Evolutionary conservation across 805 yeast species (phyloP).

Genomic region (Torulaspora franciscae): DNA sequence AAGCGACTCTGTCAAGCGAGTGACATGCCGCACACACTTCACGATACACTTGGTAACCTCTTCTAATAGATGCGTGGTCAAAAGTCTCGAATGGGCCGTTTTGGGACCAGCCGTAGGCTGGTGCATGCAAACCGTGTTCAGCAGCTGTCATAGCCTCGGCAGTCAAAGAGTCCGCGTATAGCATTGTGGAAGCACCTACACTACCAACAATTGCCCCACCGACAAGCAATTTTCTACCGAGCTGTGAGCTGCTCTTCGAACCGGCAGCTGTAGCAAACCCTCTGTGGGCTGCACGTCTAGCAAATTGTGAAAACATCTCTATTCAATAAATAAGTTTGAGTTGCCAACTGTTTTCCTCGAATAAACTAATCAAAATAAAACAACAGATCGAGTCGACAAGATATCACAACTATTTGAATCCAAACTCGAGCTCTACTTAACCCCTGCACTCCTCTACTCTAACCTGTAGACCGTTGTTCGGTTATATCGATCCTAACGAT

Average conservation of each 20-base stretch:
- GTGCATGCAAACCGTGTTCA: slow-evolving; percentile 97
- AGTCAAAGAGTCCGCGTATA: slow-evolving; percentile 77
- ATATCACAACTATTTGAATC: slow-evolving; percentile 1
- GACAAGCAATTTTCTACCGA: slow-evolving; percentile 42
- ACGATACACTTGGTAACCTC: slow-evolving; percentile 98
- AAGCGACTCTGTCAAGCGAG: slow-evolving; percentile 92
- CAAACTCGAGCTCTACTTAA: slow-evolving; percentile 1
- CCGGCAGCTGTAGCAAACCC: slow-evolving; percentile 8
- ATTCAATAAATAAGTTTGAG: background rate
- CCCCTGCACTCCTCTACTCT: slow-evolving; percentile 4
- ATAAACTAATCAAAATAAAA: background rate
- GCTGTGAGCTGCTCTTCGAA: background rate
- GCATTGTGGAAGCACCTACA: slow-evolving; percentile 70
- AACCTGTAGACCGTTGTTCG: background rate
- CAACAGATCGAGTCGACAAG: background rate
- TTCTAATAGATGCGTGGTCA: slow-evolving; percentile 93
- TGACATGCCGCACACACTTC: slow-evolving; percentile 99
- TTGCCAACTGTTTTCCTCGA: background rate
- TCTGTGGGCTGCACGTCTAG: slow-evolving; percentile 12
- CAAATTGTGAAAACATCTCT: slow-evolving; percentile 10
- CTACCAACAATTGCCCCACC: slow-evolving; percentile 67
- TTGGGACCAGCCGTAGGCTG: slow-evolving; percentile 90
- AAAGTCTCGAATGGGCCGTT: slow-evolving; percentile 85
- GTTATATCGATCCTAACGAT: slow-evolving; percentile 5
- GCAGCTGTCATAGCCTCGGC: slow-evolving; percentile 98